These are phyloP conservation scores for Mortierella sp. DNA, from an alignment of 371 early-diverging fungal genomes.

Conservation along the genomic window DNA sequence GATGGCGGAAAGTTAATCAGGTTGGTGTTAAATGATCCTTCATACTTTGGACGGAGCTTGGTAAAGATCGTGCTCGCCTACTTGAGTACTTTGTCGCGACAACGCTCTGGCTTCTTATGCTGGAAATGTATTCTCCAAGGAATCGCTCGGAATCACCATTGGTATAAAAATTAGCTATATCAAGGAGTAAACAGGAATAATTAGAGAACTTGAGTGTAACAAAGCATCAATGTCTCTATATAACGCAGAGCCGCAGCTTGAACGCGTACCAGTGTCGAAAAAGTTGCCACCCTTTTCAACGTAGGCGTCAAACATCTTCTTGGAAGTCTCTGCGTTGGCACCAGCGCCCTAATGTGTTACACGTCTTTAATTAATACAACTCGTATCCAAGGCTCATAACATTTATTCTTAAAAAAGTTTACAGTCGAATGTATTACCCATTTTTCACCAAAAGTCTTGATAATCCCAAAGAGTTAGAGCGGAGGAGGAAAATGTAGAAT, in stretches of 20 bases:
- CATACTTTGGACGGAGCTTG: too few relatives aligned
- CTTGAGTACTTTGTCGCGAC: slow-evolving; percentile 62
- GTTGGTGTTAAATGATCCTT: too few relatives aligned
- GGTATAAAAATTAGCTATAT: slow-evolving; percentile 57
- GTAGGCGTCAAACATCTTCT: slow-evolving; percentile 58
- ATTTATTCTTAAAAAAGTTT: too few relatives aligned
- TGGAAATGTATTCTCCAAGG: slow-evolving; percentile 61
- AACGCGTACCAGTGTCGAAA: slow-evolving; percentile 52
- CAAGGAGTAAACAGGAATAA: neutral
- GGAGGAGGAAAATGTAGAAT: too few relatives aligned
- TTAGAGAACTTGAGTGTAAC: neutral
- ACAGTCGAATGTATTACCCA: too few relatives aligned
- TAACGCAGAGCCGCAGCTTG: neutral
- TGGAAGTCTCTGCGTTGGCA: slow-evolving; percentile 38
- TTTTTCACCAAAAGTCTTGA: too few relatives aligned
- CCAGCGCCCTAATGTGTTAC: slow-evolving; percentile 41
- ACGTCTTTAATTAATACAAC: too few relatives aligned
- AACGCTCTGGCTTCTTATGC: slow-evolving; percentile 58
- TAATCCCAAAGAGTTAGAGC: too few relatives aligned
- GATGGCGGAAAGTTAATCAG: neutral
- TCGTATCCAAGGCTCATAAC: too few relatives aligned
- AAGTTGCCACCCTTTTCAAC: slow-evolving; percentile 60
- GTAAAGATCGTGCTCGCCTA: slow-evolving; percentile 2
- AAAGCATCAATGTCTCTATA: too few relatives aligned
- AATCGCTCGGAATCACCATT: slow-evolving; percentile 59